These are phyloP conservation scores for Citrus hindsii DNA, from an alignment of 345 rosid species.

Conservation along the genomic window DNA sequence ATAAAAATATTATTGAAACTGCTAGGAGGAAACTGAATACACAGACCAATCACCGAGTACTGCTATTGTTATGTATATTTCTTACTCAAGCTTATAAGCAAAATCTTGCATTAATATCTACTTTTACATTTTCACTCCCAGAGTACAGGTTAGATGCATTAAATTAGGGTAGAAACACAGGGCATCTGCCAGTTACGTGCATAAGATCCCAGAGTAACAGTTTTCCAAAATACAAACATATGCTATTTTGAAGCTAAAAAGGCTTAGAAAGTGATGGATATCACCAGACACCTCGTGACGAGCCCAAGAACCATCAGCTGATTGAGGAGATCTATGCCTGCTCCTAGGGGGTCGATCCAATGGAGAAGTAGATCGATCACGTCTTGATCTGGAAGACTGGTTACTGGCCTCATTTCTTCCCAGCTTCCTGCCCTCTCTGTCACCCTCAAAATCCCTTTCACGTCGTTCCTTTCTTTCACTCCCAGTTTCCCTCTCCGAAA, in stretches of 20 bases:
- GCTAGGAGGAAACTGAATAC: neutral
- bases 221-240: slow-evolving; percentile 1
- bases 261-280: slow-evolving; percentile 24
- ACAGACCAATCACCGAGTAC: neutral
- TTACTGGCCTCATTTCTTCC: slow-evolving; percentile 55
- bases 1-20: neutral
- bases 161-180: neutral
- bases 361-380: slow-evolving; percentile 50
- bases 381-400: slow-evolving; percentile 45
- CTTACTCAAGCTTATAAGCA: neutral
- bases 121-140: neutral
- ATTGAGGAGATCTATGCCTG: slow-evolving; percentile 54
- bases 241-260: neutral
- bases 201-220: neutral
- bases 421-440: slow-evolving; percentile 50
- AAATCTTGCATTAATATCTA: neutral
- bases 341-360: slow-evolving; percentile 46
- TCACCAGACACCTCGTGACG: slow-evolving; percentile 67
- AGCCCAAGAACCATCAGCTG: slow-evolving; percentile 35
- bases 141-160: neutral
- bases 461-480: slow-evolving; percentile 43
- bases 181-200: neutral
- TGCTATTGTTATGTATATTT: neutral
- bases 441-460: slow-evolving; percentile 40
- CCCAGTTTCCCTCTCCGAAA: slow-evolving; percentile 35